A percentile compares a stretch with the other conserved stretches of the same genome.
Evolutionary conservation across 805 yeast genomes (phyloP).

Genomic region (Saccharomyces mikatae): DNA sequence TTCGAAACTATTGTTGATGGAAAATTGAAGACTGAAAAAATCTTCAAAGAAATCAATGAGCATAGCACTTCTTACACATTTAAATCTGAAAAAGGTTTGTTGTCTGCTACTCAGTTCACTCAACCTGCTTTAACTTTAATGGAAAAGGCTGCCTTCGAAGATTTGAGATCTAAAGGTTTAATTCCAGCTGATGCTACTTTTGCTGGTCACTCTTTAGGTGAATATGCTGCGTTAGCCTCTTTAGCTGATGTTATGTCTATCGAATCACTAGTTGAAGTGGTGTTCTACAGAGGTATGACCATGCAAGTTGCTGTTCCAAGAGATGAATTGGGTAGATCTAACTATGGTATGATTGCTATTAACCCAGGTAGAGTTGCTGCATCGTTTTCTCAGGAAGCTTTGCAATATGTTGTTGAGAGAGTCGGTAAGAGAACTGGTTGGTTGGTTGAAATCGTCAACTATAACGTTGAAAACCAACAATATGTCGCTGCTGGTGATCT

Average conservation of each 20-base stretch:
- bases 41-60: slow-evolving; percentile 84
- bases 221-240: slow-evolving; percentile 94
- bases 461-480: slow-evolving; percentile 96
- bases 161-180: slow-evolving; percentile 90
- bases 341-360: slow-evolving; percentile 98
- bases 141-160: slow-evolving; percentile 99
- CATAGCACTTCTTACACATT: slow-evolving; percentile 79
- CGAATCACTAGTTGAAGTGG: slow-evolving; percentile 93
- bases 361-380: slow-evolving; percentile 89
- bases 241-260: slow-evolving; percentile 98
- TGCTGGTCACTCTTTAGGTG: slow-evolving; percentile 99
- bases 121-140: slow-evolving; percentile 98
- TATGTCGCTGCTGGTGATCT: slow-evolving; percentile 98
- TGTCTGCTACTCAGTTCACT: slow-evolving; percentile 97
- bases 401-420: slow-evolving; percentile 88
- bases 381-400: slow-evolving; percentile 87
- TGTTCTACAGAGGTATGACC: slow-evolving; percentile 99
- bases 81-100: slow-evolving; percentile 86
- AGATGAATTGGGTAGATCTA: slow-evolving; percentile 89
- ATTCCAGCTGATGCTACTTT: slow-evolving; percentile 89
- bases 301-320: slow-evolving; percentile 99
- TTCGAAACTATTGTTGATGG: slow-evolving; percentile 92
- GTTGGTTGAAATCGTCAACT: slow-evolving; percentile 96
- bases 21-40: slow-evolving; percentile 78
- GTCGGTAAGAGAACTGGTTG: slow-evolving; percentile 78